phyloP scores from a whole-genome alignment of 208 protist genomes.

The Crithidia brevicula region DNA sequence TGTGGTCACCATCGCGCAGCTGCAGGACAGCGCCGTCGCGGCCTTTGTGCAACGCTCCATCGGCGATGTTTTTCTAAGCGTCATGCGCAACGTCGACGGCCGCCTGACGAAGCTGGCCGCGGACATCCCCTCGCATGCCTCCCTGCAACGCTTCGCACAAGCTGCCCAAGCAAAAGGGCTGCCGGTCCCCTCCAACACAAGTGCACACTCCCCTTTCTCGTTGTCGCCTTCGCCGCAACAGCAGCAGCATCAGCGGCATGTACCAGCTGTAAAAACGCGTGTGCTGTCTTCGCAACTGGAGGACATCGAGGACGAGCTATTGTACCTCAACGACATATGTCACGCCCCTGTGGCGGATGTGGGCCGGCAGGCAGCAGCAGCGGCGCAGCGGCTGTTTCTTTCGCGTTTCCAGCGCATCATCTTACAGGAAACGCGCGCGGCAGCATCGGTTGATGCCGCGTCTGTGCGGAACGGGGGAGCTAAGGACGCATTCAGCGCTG shows the following conservation, averaged over 20 bases:
- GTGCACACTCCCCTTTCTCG: neutral
- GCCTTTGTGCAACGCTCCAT: conserved; percentile 51
- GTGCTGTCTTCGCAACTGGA: conserved; percentile 38
- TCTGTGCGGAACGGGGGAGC: neutral
- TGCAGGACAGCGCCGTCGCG: conserved; percentile 54
- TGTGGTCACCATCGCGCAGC: conserved; percentile 69
- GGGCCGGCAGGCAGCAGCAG: conserved; percentile 7
- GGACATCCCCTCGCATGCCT: conserved; percentile 27
- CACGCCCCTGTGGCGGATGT: conserved; percentile 36
- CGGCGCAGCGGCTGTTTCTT: conserved; percentile 33
- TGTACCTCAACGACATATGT: conserved; percentile 87
- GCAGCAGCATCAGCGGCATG: neutral
- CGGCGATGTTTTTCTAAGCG: conserved; percentile 43
- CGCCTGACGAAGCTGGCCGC: conserved; percentile 47
- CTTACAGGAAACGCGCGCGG: neutral
- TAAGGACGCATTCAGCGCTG: no score
- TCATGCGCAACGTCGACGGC: conserved; percentile 35
- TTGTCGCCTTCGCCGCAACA: neutral
- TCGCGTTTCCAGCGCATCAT: conserved; percentile 23
- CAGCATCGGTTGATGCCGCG: neutral
- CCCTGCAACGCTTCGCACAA: neutral
- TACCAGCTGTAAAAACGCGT: neutral
- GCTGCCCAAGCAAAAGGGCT: no score
- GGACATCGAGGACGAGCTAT: conserved; percentile 81
- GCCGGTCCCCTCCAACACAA: no score